Evolutionary conservation across 805 yeast species (phyloP).

Genomic region (Aciculoconidium aculeatum): DNA sequence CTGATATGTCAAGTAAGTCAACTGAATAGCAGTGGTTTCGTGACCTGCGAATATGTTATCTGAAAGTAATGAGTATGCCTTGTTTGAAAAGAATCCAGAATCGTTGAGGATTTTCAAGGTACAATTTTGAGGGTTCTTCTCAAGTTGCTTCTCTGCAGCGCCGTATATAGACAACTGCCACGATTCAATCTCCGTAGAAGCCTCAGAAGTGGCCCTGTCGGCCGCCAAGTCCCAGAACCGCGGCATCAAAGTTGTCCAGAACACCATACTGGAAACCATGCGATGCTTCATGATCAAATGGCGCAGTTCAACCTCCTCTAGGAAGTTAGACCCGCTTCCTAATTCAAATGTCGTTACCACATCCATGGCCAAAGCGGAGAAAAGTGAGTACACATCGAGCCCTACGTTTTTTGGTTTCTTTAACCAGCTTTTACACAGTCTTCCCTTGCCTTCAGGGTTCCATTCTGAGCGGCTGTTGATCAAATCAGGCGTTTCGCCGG

Average conservation of each 20-base stretch:
- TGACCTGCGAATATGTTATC: constrained; percentile 78
- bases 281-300: constrained; percentile 40
- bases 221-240: constrained; percentile 47
- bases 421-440: constrained; percentile 25
- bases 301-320: constrained; percentile 32
- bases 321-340: constrained; percentile 48
- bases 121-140: constrained; percentile 19
- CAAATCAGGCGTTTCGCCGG: constrained; percentile 27
- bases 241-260: constrained; percentile 62
- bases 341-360: constrained; percentile 56
- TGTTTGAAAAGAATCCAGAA: constrained; percentile 24
- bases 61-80: constrained; percentile 36
- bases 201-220: constrained; percentile 29
- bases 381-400: constrained; percentile 54
- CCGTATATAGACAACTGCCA: constrained; percentile 41
- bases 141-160: constrained; percentile 28
- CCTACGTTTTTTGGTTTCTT: constrained; percentile 26
- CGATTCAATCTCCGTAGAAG: constrained; percentile 33
- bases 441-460: constrained; percentile 32
- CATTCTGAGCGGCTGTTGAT: constrained; percentile 26
- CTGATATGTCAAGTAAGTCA: constrained; percentile 55
- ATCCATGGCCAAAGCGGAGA: constrained; percentile 70
- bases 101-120: constrained; percentile 31
- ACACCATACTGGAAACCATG: constrained; percentile 53
- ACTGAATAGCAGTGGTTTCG: constrained; percentile 61